Base-by-base conservation (phyloP, 148 eudicot genomes). In the Polygonum maritimum region DNA sequence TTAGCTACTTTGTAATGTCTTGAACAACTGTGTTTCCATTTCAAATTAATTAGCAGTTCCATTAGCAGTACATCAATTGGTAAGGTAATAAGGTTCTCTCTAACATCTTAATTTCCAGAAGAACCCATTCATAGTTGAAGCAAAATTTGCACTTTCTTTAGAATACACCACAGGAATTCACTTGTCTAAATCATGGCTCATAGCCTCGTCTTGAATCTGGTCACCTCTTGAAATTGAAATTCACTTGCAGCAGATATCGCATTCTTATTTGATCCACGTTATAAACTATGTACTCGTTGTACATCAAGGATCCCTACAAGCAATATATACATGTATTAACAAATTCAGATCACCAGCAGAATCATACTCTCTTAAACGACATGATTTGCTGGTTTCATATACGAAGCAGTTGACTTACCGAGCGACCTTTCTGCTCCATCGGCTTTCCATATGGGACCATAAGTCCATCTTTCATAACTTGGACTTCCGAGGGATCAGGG, bases 391-490 rank as follows among this genome's bases (percentile, higher is more conserved):
- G 13, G 45, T 7, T 16, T 35, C 9, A n/a, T 13, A 5, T 6
- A 41, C 41, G 51, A 41, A 45, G 41, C 22, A 71, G 41, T 58
- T 44, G 9, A 22, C 19, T 6, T 70, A 92, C 97, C 92, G 80
- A 60, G 52, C 69, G 26, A 44, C 79, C 75, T 31, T 22, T 71
- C 74, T 83, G 84, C 82, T 89, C 67, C 45, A 82, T 84, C 48
- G 99, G 98, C 77, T 82, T 85, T 76, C 96, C 99, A 11, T 80
- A 81, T 60, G 99, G 99, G 44, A 95, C 99, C 44, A 87, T 75
- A 6, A 83, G 85, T 54, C 97, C 97, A 84, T 88, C 94, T 69
- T 92, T 89, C 74, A 90, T 92, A 62, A 80, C 82, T 70, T 77
- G 79, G 48, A 84, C 84, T 77, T 90, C 81, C 2, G 90, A 87